Evolutionary conservation across 176 grass and related monocot genomes (phyloP).

Genomic region (Musa schizocarpa): DNA sequence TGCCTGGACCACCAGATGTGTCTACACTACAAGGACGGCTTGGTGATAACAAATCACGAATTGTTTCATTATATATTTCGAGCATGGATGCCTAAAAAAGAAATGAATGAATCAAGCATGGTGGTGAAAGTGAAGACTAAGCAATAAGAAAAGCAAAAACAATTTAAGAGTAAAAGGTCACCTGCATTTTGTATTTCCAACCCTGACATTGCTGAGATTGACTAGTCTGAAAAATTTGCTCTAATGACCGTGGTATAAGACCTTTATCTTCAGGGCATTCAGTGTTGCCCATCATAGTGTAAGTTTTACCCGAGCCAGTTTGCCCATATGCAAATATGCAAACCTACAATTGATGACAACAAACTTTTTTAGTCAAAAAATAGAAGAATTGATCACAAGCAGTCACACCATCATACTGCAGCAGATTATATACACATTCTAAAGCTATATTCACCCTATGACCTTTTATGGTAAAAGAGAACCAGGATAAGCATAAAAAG

Average conservation of each 20-base stretch:
- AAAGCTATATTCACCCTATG: background rate
- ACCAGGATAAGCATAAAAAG: background rate
- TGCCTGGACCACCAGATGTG: constrained; percentile 10
- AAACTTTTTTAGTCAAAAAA: background rate
- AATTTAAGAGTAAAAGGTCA: constrained; percentile 9
- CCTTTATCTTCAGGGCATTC: constrained; percentile 42
- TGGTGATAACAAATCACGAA: constrained; percentile 68
- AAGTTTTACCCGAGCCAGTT: constrained; percentile 97
- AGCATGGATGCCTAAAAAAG: constrained; percentile 70
- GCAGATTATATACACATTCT: too few relatives aligned
- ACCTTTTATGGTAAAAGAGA: background rate
- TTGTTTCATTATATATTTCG: constrained; percentile 96
- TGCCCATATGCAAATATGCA: constrained; percentile 99
- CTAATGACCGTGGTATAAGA: constrained; percentile 75
- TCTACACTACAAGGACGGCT: constrained; percentile 34
- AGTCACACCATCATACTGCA: background rate
- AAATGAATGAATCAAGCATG: background rate
- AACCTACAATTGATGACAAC: constrained; percentile 29
- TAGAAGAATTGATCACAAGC: background rate
- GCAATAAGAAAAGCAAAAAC: background rate
- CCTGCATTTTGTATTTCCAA: constrained; percentile 91
- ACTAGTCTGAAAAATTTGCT: constrained; percentile 79
- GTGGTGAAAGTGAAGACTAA: background rate
- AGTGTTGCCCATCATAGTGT: constrained; percentile 96
- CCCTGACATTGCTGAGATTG: constrained; percentile 61